Percentiles rank a stretch among this genome's conserved stretches.
phyloP scores from a whole-genome alignment of 129 eudicot genomes.

The Centaurea solstitialis region DNA sequence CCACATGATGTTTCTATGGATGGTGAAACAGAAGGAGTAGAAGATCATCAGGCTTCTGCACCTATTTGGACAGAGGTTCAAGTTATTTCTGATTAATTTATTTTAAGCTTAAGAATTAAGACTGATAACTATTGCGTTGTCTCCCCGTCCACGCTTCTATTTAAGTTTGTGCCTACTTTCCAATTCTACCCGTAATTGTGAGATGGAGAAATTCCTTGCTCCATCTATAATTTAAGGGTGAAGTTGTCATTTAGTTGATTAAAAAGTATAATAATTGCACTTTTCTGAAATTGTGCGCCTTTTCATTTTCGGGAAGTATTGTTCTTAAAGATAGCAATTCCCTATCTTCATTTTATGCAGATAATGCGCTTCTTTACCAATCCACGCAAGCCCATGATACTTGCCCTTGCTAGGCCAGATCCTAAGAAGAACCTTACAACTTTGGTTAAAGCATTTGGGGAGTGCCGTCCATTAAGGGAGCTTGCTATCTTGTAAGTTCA shows the following conservation, averaged over 20 bases:
- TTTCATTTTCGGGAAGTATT: not conserved
- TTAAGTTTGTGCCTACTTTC: not conserved
- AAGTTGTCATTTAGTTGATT: not conserved
- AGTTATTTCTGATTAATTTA: not conserved
- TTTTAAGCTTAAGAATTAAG: not conserved
- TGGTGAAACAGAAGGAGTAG: slow-evolving; percentile 78
- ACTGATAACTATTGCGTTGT: not conserved
- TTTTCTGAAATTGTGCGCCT: not conserved
- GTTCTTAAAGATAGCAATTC: slow-evolving; percentile 4
- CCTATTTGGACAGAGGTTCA: slow-evolving; percentile 95
- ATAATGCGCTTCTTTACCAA: slow-evolving; percentile 98
- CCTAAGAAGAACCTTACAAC: slow-evolving; percentile 95
- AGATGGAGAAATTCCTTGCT: not conserved
- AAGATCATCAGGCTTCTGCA: slow-evolving; percentile 76
- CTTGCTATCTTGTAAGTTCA: slow-evolving; percentile 85
- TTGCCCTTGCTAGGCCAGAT: slow-evolving; percentile 99
- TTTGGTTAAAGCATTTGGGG: slow-evolving; percentile 98
- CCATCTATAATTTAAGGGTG: not conserved
- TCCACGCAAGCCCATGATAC: slow-evolving; percentile 98
- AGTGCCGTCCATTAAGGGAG: slow-evolving; percentile 96
- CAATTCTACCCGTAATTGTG: not conserved
- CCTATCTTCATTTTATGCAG: slow-evolving; percentile 40
- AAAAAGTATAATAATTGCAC: not conserved
- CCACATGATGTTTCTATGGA: slow-evolving; percentile 96
- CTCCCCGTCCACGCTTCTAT: not conserved